These are phyloP conservation scores for Aspergillus pseudoterreus DNA, from an alignment of 2,329 filamentous ascomycete genomes.

Conservation along the genomic window DNA sequence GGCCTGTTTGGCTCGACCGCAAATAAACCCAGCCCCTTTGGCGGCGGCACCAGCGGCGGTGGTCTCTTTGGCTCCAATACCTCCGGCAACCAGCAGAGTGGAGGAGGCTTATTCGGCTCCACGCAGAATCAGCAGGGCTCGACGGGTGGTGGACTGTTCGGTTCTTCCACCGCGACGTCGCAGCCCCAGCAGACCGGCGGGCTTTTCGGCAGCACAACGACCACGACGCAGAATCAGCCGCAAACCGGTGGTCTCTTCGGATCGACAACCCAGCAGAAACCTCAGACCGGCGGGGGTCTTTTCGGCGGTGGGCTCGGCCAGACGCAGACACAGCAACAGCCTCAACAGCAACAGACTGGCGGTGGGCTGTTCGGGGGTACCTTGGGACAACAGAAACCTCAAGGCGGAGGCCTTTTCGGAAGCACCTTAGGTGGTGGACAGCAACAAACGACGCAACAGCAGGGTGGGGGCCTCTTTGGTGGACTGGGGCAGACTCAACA, in stretches of 20 bases:
- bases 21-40: slow-evolving; percentile 38
- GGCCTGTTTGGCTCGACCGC: slow-evolving; percentile 30
- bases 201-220: slow-evolving; percentile 25
- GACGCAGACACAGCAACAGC: slow-evolving; percentile 20
- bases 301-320: slow-evolving; percentile 25
- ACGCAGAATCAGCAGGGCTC: slow-evolving; percentile 21
- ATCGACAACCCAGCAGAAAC: slow-evolving; percentile 22
- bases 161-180: slow-evolving; percentile 17
- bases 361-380: slow-evolving; percentile 24
- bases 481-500: slow-evolving; percentile 18
- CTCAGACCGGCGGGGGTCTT: slow-evolving; percentile 16
- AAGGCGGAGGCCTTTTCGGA: slow-evolving; percentile 27
- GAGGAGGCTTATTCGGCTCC: slow-evolving; percentile 15
- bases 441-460: slow-evolving; percentile 22
- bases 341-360: slow-evolving; percentile 14
- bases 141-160: slow-evolving; percentile 23
- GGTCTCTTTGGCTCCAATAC: slow-evolving; percentile 31
- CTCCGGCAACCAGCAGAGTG: slow-evolving; percentile 11
- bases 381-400: slow-evolving; percentile 23
- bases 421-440: slow-evolving; percentile 13
- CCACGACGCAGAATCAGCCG: slow-evolving; percentile 15
- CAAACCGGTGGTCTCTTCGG: slow-evolving; percentile 39
- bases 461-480: slow-evolving; percentile 26
- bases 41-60: slow-evolving; percentile 23
- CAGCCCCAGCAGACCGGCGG: slow-evolving; percentile 30